A percentile compares a stretch with the other conserved stretches of the same genome.
Evolutionary conservation across 768 basidiomycete species (phyloP).

Genomic region (Mrakia hoshinonis): DNA sequence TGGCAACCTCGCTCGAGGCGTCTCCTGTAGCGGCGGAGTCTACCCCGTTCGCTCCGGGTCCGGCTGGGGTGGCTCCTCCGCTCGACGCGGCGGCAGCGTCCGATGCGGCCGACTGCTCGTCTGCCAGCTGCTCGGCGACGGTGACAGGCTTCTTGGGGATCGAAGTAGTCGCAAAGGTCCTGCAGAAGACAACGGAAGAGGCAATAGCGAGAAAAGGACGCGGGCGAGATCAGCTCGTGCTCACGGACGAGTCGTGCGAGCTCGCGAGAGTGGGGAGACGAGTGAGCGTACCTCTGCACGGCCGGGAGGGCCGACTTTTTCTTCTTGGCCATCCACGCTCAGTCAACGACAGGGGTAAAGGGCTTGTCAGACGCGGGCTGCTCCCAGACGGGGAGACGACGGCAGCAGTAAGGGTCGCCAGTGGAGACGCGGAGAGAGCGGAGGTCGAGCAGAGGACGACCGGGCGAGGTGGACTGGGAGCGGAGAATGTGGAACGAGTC

Average conservation of each 20-base stretch:
- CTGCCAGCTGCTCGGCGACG: constrained; percentile 7
- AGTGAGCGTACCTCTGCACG: constrained; percentile 41
- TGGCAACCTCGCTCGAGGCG: constrained; percentile 39
- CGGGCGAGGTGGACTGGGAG: background rate
- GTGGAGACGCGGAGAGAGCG: background rate
- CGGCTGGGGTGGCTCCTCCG: background rate
- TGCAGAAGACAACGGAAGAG: background rate
- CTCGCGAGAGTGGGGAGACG: constrained; percentile 8
- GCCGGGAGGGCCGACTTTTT: constrained; percentile 74
- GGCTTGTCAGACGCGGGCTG: background rate
- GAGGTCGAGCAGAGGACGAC: background rate
- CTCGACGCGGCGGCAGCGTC: constrained; percentile 34
- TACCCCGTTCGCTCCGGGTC: background rate
- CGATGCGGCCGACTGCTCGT: constrained; percentile 34
- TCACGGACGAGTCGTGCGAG: background rate
- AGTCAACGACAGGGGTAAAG: background rate
- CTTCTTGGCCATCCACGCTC: constrained; percentile 60
- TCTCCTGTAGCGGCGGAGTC: constrained; percentile 33
- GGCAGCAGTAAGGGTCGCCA: background rate
- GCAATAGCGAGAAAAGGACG: background rate
- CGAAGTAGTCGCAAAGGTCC: constrained; percentile 52
- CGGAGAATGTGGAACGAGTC: too few species aligned
- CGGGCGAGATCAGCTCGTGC: background rate
- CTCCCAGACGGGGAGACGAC: background rate
- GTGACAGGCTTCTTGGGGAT: constrained; percentile 58